Conservation (phyloP, 1,284 basidiomycete species). For the Vanrija sp. region DNA sequence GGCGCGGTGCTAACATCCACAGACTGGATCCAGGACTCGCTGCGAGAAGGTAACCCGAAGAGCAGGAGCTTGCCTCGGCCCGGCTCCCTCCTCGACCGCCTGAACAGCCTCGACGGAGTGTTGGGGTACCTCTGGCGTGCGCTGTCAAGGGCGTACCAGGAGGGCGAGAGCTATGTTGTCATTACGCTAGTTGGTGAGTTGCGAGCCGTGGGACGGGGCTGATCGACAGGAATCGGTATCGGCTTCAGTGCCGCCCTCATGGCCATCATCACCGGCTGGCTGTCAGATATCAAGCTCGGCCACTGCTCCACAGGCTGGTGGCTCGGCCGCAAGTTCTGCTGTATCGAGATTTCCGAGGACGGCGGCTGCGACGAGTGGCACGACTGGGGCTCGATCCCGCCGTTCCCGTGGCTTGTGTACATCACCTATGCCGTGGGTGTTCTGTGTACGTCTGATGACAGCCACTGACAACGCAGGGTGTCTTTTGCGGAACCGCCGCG, state of each 20-base stretch:
- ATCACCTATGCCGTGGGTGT: constrained; percentile 76
- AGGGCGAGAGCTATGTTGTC: constrained; percentile 67
- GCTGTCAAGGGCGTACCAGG: constrained; percentile 54
- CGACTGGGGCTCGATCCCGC: constrained; percentile 75
- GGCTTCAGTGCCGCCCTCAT: constrained; percentile 91
- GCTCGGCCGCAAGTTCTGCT: constrained; percentile 97
- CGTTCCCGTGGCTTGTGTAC: constrained; percentile 79
- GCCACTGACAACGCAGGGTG: constrained; percentile 52
- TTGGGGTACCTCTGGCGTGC: constrained; percentile 62
- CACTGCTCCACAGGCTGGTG: constrained; percentile 98
- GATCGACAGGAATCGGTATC: constrained; percentile 72
- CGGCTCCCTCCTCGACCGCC: constrained; percentile 26
- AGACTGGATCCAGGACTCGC: constrained; percentile 95
- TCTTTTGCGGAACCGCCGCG: constrained; percentile 77
- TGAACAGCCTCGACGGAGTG: constrained; percentile 38
- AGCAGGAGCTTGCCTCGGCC: constrained; percentile 8
- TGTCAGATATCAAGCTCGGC: constrained; percentile 95
- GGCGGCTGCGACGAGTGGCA: constrained; percentile 88
- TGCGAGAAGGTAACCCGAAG: constrained; percentile 67
- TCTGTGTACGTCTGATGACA: no score
- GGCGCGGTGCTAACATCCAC: not conserved
- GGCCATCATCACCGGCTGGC: constrained; percentile 95
- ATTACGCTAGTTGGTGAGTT: constrained; percentile 76
- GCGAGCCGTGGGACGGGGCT: not conserved
- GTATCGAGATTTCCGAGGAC: constrained; percentile 70